Evolutionary conservation across 2,329 filamentous ascomycete genomes (phyloP), one percentile per base, ranked within the genome.

Genomic region (Dothistroma pini): DNA sequence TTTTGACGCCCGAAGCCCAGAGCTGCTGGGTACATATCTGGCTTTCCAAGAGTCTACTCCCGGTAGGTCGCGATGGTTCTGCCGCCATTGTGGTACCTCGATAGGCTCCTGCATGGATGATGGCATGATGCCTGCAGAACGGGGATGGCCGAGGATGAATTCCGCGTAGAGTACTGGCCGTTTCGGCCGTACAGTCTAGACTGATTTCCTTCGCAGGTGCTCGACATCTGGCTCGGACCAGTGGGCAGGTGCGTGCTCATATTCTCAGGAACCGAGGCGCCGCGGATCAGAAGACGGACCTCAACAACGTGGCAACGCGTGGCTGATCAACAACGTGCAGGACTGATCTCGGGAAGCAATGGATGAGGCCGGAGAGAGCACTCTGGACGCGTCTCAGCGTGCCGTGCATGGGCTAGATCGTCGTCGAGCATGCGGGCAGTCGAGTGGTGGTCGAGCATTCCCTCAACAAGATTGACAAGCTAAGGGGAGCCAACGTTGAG

Each of bases 141-240:
- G 54, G 57, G 60, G 57, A n/a, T 61, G 60, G 55, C 63, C 60
- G 31, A 51, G 47, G 41, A 50, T 44, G 41, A 44, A 14, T 6
- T 44, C n/a, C 16, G 41, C 41, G n/a, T 9, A 19, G 41, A 29
- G 6, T 5, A 29, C 12, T 29, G 12, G 10, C 21, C 48, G 29
- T 31, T 14, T 25, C 22, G 48, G 21, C 21, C 29, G 48, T 51
- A 25, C 2, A 29, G 19, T 51, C 48, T 29, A 51, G 48, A 51
- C 48, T 51, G 9, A 11, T 19, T 25, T 29, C 11, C 21, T 11
- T 31, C 9, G 21, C 48, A 16, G 48, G 21, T 63, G 53, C 53
- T 63, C 25, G 63, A 61, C 71, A 44, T 71, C 69, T 51, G 69
- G 67, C 32, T 63, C 19, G 65, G 60, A 22, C 62, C 60, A 11